These are phyloP conservation scores for Physaria fendleri DNA, from an alignment of 345 rosid species.

Conservation along the genomic window DNA sequence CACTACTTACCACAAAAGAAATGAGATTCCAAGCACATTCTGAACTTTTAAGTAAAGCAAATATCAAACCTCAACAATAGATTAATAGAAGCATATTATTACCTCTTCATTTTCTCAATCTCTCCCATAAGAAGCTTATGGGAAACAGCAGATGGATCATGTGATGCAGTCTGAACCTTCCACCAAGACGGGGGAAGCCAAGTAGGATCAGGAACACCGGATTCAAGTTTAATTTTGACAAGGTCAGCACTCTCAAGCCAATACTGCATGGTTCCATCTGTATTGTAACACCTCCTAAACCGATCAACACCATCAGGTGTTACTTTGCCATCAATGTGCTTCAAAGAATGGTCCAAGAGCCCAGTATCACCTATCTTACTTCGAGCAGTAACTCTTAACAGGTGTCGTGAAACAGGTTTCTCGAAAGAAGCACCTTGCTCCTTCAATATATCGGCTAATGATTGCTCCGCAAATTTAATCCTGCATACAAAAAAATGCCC, in stretches of 20 bases:
- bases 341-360: constrained; percentile 82
- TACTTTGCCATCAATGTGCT: constrained; percentile 85
- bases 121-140: constrained; percentile 49
- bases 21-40: background rate
- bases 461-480: constrained; percentile 58
- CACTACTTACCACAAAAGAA: constrained; percentile 39
- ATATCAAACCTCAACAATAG: background rate
- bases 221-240: constrained; percentile 50
- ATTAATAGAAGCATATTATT: background rate
- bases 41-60: background rate
- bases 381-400: constrained; percentile 60
- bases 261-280: constrained; percentile 74
- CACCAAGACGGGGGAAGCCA: constrained; percentile 59
- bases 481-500: constrained; percentile 34
- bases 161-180: constrained; percentile 37
- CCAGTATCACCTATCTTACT: constrained; percentile 83
- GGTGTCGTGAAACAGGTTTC: constrained; percentile 51
- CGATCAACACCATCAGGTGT: constrained; percentile 81
- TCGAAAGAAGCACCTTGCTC: constrained; percentile 69
- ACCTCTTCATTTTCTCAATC: constrained; percentile 55
- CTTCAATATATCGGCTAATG: constrained; percentile 61
- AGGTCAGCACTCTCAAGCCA: constrained; percentile 91
- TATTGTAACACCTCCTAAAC: constrained; percentile 77
- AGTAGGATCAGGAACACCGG: constrained; percentile 53
- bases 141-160: constrained; percentile 41